Conservation (phyloP, 163 green algal species). For the Chlamydomonas reinhardtii region DNA sequence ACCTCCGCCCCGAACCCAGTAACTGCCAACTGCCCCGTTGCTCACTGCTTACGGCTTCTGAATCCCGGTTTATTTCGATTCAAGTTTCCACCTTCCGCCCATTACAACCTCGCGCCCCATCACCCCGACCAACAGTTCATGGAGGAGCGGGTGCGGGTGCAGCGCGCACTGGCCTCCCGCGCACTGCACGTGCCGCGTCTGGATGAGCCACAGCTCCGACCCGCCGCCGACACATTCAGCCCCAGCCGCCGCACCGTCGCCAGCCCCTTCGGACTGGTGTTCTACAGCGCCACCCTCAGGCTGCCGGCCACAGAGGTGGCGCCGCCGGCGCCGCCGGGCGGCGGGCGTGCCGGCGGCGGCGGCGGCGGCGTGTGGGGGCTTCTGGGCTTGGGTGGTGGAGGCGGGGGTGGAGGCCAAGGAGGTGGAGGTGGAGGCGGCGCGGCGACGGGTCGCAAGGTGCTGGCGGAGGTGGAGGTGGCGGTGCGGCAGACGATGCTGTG, state of each 20-base stretch:
- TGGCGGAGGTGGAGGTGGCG: background rate
- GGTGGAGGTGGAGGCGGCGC: too few relatives aligned
- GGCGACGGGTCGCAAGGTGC: too few relatives aligned
- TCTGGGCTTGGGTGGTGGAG: background rate
- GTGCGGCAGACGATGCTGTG: background rate
- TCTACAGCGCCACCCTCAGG: background rate
- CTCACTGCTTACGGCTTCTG: too few relatives aligned
- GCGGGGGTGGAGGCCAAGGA: background rate
- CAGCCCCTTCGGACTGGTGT: conserved; percentile 16
- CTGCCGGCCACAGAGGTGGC: too few relatives aligned
- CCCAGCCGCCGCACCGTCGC: background rate
- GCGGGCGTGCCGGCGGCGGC: too few relatives aligned
- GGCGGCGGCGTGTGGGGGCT: background rate
- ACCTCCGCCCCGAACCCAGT: too few relatives aligned
- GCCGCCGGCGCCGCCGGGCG: too few relatives aligned
- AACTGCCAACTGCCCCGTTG: too few relatives aligned
- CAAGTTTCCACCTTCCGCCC: too few relatives aligned
- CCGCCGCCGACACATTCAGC: background rate
- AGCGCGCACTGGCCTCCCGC: conserved; percentile 3
- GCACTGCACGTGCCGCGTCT: background rate
- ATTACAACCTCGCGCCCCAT: too few relatives aligned
- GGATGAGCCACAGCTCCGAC: background rate
- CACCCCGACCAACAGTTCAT: conserved; percentile 10
- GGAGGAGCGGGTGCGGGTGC: conserved; percentile 22
- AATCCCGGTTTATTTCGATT: too few relatives aligned